Base-by-base conservation (phyloP, 2,329 filamentous ascomycete species). In the Exserohilum rostratum region DNA sequence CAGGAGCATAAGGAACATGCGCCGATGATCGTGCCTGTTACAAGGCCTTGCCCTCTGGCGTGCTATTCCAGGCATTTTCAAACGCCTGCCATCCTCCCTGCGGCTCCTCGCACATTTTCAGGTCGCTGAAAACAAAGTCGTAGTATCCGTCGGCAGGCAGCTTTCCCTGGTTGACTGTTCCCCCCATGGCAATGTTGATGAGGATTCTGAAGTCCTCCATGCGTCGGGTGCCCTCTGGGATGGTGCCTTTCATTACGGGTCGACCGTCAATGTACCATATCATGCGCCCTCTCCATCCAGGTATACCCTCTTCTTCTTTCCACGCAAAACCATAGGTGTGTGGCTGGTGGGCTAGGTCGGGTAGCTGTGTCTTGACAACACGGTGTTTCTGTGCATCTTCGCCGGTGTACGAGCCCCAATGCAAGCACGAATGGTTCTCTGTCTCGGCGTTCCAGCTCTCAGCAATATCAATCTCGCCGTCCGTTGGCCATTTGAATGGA, bases 141-240 rank as follows among this genome's bases (percentile, higher is more conserved):
- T 87, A 86, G 18, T 74, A 69, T 0, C 84, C 84, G 58, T 85
- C 79, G 0, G 62, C 68, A 0, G 84, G 84, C 12, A 76, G 70
- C 63, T 77, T 78, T 0, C 82, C 83, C 13, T 78, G 70, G 59
- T 83, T 85, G 5, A 86, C 84, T 54, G 83, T 85, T 0, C 84
- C 84, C 0, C 84, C 84, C 81, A 87, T 85, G 1, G 84, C 84
- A n/a, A 87, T 77, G 53, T 87, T 87, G 15, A 87, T 77, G 55
- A 86, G 70, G 7, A 87, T 72, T 15, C 79, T 79, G 72, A 80
- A 86, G 22, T 86, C 84, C 50, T 81, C 79, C 71, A 87, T 78
- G 5, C 80, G 77, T 11, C 84, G 73, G 2, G 82, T 85, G 0
- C 83, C 83, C 1, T 66, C 61, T 0, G 84, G 84, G 20, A 85